Evolutionary conservation across 345 rosid genomes (phyloP).

Genomic region (Camelina sativa): DNA sequence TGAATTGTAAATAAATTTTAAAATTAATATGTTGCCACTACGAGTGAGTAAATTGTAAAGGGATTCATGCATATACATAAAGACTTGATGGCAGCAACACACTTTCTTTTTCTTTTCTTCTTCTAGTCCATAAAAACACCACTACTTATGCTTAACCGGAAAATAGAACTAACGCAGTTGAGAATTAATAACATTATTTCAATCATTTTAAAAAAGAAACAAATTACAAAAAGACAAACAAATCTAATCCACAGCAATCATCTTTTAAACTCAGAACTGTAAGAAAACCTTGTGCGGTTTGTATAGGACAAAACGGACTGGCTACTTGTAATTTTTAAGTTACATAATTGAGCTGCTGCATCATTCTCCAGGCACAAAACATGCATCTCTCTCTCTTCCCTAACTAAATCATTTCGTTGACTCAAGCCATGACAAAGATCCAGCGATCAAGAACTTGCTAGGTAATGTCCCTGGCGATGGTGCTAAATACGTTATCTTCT

Average conservation of each 20-base stretch:
- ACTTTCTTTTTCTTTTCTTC: too few species aligned
- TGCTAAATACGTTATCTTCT: constrained; percentile 67
- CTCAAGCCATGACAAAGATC: constrained; percentile 82
- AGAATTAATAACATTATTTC: not conserved
- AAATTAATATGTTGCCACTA: too few species aligned
- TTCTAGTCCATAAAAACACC: too few species aligned
- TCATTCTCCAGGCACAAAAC: constrained; percentile 4
- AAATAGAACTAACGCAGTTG: not conserved
- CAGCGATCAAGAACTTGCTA: constrained; percentile 68
- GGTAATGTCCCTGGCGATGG: constrained; percentile 77
- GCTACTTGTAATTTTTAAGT: constrained; percentile 11
- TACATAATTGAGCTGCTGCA: constrained; percentile 23
- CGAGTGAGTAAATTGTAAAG: too few species aligned
- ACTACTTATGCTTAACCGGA: not conserved
- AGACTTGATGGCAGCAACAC: too few species aligned
- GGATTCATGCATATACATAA: too few species aligned
- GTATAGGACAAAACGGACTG: not conserved
- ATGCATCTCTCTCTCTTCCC: constrained; percentile 15
- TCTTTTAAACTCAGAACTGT: not conserved
- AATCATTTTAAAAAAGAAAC: too few species aligned
- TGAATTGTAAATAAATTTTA: too few species aligned
- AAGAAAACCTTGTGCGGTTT: not conserved
- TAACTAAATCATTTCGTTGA: constrained; percentile 41
- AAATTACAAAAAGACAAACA: too few species aligned
- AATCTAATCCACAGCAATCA: not conserved